Percentiles rank a stretch among this genome's conserved stretches.
Evolutionary conservation across 164 flowering plant genomes (phyloP).

Genomic region (Paratinospora sagittata): DNA sequence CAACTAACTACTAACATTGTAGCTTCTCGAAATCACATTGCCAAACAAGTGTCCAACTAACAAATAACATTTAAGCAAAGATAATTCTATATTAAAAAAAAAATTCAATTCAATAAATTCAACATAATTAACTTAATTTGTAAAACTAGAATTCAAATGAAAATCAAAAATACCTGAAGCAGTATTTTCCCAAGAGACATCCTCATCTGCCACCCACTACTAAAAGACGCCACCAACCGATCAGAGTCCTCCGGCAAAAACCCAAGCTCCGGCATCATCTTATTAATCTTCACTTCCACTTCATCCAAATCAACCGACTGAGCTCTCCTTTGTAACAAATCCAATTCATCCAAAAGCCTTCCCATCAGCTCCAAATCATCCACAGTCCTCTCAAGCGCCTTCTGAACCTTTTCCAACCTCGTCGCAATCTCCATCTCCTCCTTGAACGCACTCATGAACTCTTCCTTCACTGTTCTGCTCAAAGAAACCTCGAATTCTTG

Average conservation of each 20-base stretch:
- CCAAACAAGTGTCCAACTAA: background rate
- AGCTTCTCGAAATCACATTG: too few relatives aligned
- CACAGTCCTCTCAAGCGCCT: constrained; percentile 72
- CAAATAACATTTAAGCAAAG: background rate
- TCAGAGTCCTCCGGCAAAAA: constrained; percentile 80
- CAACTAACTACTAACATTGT: too few relatives aligned
- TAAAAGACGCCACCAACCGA: constrained; percentile 84
- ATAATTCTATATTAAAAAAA: background rate
- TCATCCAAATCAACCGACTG: constrained; percentile 73
- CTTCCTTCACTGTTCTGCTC: constrained; percentile 84
- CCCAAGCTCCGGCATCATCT: constrained; percentile 94
- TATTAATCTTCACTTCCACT: constrained; percentile 79
- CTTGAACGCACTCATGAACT: constrained; percentile 82
- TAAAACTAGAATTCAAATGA: background rate
- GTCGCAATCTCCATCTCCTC: constrained; percentile 81
- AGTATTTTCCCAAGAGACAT: constrained; percentile 96
- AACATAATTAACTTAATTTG: background rate
- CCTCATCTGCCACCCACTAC: constrained; percentile 99
- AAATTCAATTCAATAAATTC: too few relatives aligned
- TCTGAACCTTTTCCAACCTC: constrained; percentile 85
- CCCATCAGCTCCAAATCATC: constrained; percentile 94
- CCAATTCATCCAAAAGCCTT: constrained; percentile 94
- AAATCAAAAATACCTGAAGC: constrained; percentile 60
- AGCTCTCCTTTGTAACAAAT: constrained; percentile 79
- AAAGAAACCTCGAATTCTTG: constrained; percentile 91